Percentiles rank a stretch among this genome's conserved stretches.
These are phyloP conservation scores for Earliella scabrosa DNA, from an alignment of 1,284 basidiomycete genomes.

Conservation along the genomic window DNA sequence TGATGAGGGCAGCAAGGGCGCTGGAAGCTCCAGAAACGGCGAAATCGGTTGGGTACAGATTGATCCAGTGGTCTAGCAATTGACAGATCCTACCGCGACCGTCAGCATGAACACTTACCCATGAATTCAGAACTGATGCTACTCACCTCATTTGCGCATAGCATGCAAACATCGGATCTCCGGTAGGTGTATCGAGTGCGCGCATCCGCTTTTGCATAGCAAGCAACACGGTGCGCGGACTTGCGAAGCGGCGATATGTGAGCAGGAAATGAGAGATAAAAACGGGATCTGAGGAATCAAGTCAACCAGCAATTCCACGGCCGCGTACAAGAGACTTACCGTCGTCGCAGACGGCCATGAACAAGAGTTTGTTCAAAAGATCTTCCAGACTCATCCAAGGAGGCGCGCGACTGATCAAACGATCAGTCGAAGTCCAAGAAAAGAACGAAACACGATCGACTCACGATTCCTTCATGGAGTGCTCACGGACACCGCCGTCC, in stretches of 20 bases:
- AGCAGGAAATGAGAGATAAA: slow-evolving; percentile 80
- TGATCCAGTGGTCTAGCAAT: slow-evolving; percentile 75
- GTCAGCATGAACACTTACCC: neutral
- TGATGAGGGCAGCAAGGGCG: slow-evolving; percentile 74
- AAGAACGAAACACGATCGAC: slow-evolving; percentile 15
- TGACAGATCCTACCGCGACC: slow-evolving; percentile 63
- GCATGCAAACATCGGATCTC: slow-evolving; percentile 81
- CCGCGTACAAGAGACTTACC: slow-evolving; percentile 49
- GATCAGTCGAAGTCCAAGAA: slow-evolving; percentile 1
- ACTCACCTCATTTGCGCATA: slow-evolving; percentile 82
- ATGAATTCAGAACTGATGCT: neutral
- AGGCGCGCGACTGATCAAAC: slow-evolving; percentile 51
- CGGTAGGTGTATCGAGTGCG: slow-evolving; percentile 69
- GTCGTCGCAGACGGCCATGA: slow-evolving; percentile 66
- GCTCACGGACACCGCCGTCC: slow-evolving; percentile 21
- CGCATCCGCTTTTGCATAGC: slow-evolving; percentile 86
- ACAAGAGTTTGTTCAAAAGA: slow-evolving; percentile 76
- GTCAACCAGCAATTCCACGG: neutral
- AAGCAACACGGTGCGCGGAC: slow-evolving; percentile 72
- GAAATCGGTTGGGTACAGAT: slow-evolving; percentile 75
- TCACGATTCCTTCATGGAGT: slow-evolving; percentile 37
- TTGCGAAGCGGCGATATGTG: slow-evolving; percentile 79
- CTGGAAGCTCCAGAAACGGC: slow-evolving; percentile 72
- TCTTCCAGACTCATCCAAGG: slow-evolving; percentile 78
- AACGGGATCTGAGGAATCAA: slow-evolving; percentile 56